phyloP scores from a whole-genome alignment of 768 basidiomycete species.

The Auricularia auricula-judae region DNA sequence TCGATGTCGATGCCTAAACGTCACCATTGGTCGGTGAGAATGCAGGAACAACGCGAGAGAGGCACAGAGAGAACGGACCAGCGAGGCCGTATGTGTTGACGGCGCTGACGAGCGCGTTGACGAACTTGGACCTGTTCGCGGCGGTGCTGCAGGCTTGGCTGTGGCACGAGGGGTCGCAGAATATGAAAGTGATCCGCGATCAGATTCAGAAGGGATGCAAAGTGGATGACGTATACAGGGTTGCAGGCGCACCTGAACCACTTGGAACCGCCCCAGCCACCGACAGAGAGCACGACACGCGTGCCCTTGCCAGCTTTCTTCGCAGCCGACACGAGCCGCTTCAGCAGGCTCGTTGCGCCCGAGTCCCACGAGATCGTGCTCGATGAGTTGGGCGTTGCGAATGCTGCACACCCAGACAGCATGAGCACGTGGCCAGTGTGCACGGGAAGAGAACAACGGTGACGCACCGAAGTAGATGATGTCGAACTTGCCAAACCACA shows the following conservation, averaged over 20 bases:
- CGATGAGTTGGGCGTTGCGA: slow-evolving; percentile 54
- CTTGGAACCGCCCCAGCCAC: slow-evolving; percentile 59
- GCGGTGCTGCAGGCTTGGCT: slow-evolving; percentile 45
- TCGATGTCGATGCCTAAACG: slow-evolving; percentile 41
- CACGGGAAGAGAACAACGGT: not conserved
- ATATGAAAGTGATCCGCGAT: not conserved
- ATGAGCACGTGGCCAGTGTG: not conserved
- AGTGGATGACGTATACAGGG: too few species aligned
- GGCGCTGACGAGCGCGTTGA: slow-evolving; percentile 39
- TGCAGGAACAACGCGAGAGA: not conserved
- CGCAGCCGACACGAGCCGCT: slow-evolving; percentile 44
- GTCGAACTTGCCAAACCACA: slow-evolving; percentile 59
- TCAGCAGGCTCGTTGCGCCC: slow-evolving; percentile 40
- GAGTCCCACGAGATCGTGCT: slow-evolving; percentile 38
- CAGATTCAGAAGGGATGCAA: not conserved
- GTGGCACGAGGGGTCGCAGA: not conserved
- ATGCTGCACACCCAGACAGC: slow-evolving; percentile 31
- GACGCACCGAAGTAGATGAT: slow-evolving; percentile 50
- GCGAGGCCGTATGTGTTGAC: slow-evolving; percentile 53
- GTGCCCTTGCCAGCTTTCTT: slow-evolving; percentile 48
- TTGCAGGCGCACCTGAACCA: slow-evolving; percentile 12
- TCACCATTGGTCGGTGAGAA: not conserved
- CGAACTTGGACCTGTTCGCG: slow-evolving; percentile 43
- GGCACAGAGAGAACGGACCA: slow-evolving; percentile 22
- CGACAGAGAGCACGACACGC: slow-evolving; percentile 56